Conservation (phyloP, 2,329 filamentous ascomycete genomes). For the Botrytis aclada region DNA sequence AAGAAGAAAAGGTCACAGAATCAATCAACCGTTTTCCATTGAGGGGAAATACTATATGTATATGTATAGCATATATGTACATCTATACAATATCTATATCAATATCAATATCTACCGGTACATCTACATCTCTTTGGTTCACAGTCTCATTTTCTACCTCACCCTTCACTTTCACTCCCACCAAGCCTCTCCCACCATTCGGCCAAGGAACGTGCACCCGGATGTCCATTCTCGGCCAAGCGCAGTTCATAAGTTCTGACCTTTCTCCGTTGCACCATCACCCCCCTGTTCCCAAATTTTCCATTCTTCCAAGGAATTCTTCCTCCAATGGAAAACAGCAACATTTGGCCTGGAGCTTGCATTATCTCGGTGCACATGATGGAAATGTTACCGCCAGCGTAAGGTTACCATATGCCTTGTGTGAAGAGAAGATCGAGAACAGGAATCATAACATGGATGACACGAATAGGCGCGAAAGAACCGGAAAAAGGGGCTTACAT, state of each 20-base stretch:
- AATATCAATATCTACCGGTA: not conserved
- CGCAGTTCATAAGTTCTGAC: not conserved
- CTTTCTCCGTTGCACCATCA: not conserved
- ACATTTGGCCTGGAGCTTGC: no score
- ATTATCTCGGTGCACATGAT: not conserved
- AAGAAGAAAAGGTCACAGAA: not conserved
- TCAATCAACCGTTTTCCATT: not conserved
- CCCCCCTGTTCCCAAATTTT: not conserved
- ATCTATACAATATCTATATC: not conserved
- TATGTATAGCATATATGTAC: not conserved
- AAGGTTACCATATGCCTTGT: no score
- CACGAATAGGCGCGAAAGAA: conserved; percentile 3
- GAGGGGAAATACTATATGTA: not conserved
- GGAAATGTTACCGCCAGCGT: not conserved
- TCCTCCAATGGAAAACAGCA: conserved; percentile 1
- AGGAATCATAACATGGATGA: not conserved
- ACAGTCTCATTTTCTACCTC: not conserved
- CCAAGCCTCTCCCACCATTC: not conserved
- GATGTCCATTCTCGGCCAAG: not conserved
- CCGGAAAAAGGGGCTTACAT: not conserved
- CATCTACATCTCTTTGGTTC: not conserved
- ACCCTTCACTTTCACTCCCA: not conserved
- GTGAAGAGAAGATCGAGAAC: not conserved
- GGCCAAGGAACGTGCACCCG: not conserved
- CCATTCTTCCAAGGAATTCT: not conserved